phyloP scores from a whole-genome alignment of 2,329 filamentous ascomycete species.

The Talaromyces sp. region DNA sequence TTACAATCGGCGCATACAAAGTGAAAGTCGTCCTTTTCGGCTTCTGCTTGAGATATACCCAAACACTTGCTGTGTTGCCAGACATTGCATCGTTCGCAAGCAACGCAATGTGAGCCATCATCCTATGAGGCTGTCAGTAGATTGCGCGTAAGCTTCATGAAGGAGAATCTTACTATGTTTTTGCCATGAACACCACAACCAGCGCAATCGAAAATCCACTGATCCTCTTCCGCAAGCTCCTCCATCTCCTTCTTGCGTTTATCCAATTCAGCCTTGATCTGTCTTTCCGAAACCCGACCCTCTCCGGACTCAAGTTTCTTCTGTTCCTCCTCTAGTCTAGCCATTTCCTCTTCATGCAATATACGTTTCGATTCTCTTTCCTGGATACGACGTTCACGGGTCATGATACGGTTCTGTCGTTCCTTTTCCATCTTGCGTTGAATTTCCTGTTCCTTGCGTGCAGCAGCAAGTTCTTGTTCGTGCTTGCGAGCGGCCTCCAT shows the following conservation, averaged over 20 bases:
- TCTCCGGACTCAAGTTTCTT: constrained; percentile 56
- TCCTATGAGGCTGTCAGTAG: constrained; percentile 51
- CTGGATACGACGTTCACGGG: constrained; percentile 77
- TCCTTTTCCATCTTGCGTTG: constrained; percentile 68
- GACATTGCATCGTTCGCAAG: constrained; percentile 88
- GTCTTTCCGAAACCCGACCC: constrained; percentile 70
- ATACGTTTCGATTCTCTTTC: constrained; percentile 81
- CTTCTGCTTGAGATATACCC: constrained; percentile 71
- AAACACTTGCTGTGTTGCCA: constrained; percentile 98
- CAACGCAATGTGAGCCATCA: constrained; percentile 88
- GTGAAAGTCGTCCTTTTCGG: constrained; percentile 80
- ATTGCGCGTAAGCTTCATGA: no score
- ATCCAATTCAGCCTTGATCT: constrained; percentile 77
- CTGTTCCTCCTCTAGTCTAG: constrained; percentile 72
- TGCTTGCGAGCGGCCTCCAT: constrained; percentile 68
- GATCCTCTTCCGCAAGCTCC: constrained; percentile 64
- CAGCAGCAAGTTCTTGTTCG: constrained; percentile 61
- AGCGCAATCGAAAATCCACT: constrained; percentile 91
- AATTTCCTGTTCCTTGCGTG: constrained; percentile 56
- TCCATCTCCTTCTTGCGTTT: constrained; percentile 73
- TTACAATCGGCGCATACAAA: constrained; percentile 80
- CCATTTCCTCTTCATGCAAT: constrained; percentile 79
- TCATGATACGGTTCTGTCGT: constrained; percentile 74
- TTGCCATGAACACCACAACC: constrained; percentile 86
- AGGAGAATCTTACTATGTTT: constrained; percentile 55